Conservation (phyloP, 129 eudicot genomes). For the Pulicaria dysenterica region DNA sequence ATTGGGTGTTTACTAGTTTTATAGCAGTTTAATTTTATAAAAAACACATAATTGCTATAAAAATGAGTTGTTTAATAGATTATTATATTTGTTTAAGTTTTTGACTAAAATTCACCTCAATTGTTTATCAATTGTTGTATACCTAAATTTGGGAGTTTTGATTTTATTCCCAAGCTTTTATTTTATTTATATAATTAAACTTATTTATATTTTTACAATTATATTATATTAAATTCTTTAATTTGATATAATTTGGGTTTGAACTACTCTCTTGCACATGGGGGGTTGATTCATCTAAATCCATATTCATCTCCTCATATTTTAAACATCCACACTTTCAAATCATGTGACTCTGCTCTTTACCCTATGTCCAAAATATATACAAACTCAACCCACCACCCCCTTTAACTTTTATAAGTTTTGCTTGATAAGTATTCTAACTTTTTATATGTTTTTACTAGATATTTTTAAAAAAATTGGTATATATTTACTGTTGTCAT, state of each 20-base stretch:
- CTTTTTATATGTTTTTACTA: neutral
- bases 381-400: slow-evolving; percentile 20
- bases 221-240: neutral
- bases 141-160: neutral
- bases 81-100: too few relatives aligned
- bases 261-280: slow-evolving; percentile 27
- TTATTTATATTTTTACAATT: neutral
- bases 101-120: too few relatives aligned
- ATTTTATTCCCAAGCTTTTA: neutral
- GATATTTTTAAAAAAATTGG: too few relatives aligned
- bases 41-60: too few relatives aligned
- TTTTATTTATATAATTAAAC: neutral
- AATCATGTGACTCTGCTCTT: slow-evolving; percentile 40
- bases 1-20: too few relatives aligned
- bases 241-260: neutral
- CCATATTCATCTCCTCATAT: slow-evolving; percentile 26
- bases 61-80: too few relatives aligned
- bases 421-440: neutral
- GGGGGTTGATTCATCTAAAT: slow-evolving; percentile 17
- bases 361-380: slow-evolving; percentile 23
- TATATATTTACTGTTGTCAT: too few relatives aligned
- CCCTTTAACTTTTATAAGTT: slow-evolving; percentile 19
- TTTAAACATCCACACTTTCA: slow-evolving; percentile 25
- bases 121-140: too few relatives aligned
- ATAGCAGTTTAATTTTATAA: too few relatives aligned